Percentiles rank a stretch among this genome's conserved stretches.
phyloP scores from a whole-genome alignment of 371 early-diverging fungal species.

The Mortierella sp. region DNA sequence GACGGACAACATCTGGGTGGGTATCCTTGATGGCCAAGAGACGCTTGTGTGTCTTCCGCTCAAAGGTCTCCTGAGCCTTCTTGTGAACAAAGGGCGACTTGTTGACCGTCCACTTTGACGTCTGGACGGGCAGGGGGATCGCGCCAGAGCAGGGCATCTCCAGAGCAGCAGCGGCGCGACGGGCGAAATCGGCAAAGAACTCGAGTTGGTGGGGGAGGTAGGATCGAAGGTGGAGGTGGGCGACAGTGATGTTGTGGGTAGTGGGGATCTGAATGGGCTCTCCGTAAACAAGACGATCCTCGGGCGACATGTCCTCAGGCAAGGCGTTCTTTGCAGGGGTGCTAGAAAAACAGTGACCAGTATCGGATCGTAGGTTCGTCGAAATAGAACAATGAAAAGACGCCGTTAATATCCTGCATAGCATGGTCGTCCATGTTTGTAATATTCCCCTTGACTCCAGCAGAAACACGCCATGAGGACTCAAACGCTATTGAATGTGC shows the following conservation, averaged over 20 bases:
- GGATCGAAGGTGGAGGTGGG: constrained; percentile 79
- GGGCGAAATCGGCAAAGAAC: constrained; percentile 88
- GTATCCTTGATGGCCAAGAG: constrained; percentile 87
- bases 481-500: too few relatives aligned
- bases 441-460: not conserved
- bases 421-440: not conserved
- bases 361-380: not conserved
- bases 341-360: constrained; percentile 5
- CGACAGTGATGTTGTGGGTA: constrained; percentile 78
- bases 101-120: constrained; percentile 90
- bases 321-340: constrained; percentile 9
- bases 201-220: constrained; percentile 88
- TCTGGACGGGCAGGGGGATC: constrained; percentile 83
- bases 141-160: constrained; percentile 83
- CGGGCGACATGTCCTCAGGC: constrained; percentile 44
- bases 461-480: not conserved
- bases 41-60: constrained; percentile 90
- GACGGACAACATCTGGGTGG: constrained; percentile 80
- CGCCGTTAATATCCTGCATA: not conserved
- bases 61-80: constrained; percentile 97
- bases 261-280: constrained; percentile 65
- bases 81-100: constrained; percentile 96
- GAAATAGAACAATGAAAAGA: not conserved
- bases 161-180: constrained; percentile 84
- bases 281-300: constrained; percentile 54